Evolutionary conservation across 2,329 filamentous ascomycete species (phyloP).

Genomic region (Coniochaeta ligniaria): DNA sequence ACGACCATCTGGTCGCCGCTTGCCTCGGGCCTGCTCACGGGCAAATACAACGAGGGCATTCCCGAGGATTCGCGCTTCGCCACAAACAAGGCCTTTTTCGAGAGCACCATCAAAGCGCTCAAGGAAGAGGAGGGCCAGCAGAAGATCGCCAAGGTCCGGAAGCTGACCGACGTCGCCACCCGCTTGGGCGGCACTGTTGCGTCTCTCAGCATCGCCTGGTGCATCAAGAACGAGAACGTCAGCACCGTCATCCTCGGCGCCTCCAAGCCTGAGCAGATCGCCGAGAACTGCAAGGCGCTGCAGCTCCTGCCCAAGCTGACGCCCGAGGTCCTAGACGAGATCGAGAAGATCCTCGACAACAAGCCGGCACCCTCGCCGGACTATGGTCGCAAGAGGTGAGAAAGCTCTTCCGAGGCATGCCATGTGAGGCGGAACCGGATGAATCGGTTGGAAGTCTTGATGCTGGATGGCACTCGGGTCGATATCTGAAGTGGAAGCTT

Average conservation of each 20-base stretch:
- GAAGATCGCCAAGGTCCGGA: slow-evolving; percentile 49
- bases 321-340: slow-evolving; percentile 49
- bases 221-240: slow-evolving; percentile 52
- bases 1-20: slow-evolving; percentile 58
- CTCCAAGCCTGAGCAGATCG: slow-evolving; percentile 49
- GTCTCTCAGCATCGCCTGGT: slow-evolving; percentile 53
- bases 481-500: not conserved
- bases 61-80: slow-evolving; percentile 44
- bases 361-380: slow-evolving; percentile 16
- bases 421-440: not conserved
- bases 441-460: not conserved
- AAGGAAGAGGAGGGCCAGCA: slow-evolving; percentile 44
- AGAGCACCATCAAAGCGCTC: slow-evolving; percentile 38
- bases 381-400: slow-evolving; percentile 15
- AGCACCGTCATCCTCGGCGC: slow-evolving; percentile 56
- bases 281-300: slow-evolving; percentile 49
- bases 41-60: slow-evolving; percentile 51
- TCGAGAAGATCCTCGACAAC: slow-evolving; percentile 34
- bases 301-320: slow-evolving; percentile 47
- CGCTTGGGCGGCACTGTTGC: slow-evolving; percentile 49
- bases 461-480: not conserved
- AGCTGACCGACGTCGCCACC: slow-evolving; percentile 55
- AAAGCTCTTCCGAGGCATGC: not conserved
- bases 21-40: slow-evolving; percentile 49
- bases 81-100: slow-evolving; percentile 47